These are phyloP conservation scores for Podaxis rugospora DNA, from an alignment of 768 basidiomycete genomes.

Conservation along the genomic window DNA sequence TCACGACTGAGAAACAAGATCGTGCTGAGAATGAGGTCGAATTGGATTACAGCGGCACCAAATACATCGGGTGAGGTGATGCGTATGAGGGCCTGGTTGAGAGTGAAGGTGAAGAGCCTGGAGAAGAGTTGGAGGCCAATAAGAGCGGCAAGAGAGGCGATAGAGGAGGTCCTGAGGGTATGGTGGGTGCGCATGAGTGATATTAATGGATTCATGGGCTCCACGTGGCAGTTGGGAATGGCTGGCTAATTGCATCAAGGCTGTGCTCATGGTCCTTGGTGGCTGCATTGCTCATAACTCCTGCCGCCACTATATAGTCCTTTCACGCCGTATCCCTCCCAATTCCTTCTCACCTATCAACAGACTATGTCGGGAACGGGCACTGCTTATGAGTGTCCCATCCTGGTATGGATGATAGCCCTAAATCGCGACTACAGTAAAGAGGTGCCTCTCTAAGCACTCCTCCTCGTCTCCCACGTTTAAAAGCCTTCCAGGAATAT, in stretches of 20 bases:
- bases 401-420: constrained; percentile 79
- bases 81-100: constrained; percentile 87
- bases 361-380: neutral
- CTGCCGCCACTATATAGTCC: too few species aligned
- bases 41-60: constrained; percentile 89
- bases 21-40: constrained; percentile 86
- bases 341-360: too few species aligned
- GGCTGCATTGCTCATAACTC: too few species aligned
- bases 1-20: constrained; percentile 93
- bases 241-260: too few species aligned
- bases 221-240: too few species aligned
- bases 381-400: constrained; percentile 44
- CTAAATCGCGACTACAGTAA: constrained; percentile 69
- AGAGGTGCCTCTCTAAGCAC: constrained; percentile 38
- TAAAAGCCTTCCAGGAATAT: constrained; percentile 53
- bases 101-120: constrained; percentile 76
- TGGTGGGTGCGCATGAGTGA: constrained; percentile 11
- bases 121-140: constrained; percentile 86
- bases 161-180: constrained; percentile 26
- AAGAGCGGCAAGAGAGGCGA: constrained; percentile 56
- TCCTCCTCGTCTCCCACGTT: constrained; percentile 11
- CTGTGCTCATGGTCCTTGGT: too few species aligned
- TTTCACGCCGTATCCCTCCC: too few species aligned
- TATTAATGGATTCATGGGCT: neutral
- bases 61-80: constrained; percentile 82